phyloP scores from a whole-genome alignment of 148 eudicot genomes.

The Cornus controversa region DNA sequence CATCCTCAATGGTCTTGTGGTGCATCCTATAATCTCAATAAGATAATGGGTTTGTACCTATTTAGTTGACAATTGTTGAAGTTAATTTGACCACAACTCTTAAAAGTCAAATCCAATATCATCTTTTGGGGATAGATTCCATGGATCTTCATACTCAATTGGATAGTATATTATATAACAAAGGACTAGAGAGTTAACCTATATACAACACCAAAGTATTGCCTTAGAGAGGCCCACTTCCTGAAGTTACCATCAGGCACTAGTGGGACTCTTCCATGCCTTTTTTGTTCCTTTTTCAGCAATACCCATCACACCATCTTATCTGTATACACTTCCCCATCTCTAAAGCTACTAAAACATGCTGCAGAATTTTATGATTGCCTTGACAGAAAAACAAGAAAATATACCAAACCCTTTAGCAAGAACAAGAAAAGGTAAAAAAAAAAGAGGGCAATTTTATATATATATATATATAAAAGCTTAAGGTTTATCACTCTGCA shows the following conservation, averaged over 20 bases:
- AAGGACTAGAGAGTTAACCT: not conserved
- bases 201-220: constrained; percentile 14
- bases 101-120: constrained; percentile 25
- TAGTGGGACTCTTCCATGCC: constrained; percentile 23
- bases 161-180: not conserved
- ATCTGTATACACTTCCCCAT: constrained; percentile 28
- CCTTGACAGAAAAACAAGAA: constrained; percentile 9
- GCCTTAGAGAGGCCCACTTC: constrained; percentile 26
- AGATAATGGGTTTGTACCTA: constrained; percentile 35
- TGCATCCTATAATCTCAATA: constrained; percentile 6
- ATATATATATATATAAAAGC: not conserved
- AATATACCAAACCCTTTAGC: not conserved
- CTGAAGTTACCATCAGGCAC: constrained; percentile 19
- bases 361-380: constrained; percentile 30
- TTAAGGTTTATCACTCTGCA: constrained; percentile 14
- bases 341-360: constrained; percentile 29
- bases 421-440: not conserved
- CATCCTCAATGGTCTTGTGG: constrained; percentile 11
- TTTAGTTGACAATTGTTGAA: constrained; percentile 32
- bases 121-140: constrained; percentile 22
- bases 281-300: constrained; percentile 16
- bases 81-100: constrained; percentile 29
- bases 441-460: not conserved
- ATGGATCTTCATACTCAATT: constrained; percentile 3
- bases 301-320: constrained; percentile 33